Evolutionary conservation across 2,329 filamentous ascomycete genomes (phyloP), one percentile per base, ranked within the genome.

Genomic region (Amauroascus niger): DNA sequence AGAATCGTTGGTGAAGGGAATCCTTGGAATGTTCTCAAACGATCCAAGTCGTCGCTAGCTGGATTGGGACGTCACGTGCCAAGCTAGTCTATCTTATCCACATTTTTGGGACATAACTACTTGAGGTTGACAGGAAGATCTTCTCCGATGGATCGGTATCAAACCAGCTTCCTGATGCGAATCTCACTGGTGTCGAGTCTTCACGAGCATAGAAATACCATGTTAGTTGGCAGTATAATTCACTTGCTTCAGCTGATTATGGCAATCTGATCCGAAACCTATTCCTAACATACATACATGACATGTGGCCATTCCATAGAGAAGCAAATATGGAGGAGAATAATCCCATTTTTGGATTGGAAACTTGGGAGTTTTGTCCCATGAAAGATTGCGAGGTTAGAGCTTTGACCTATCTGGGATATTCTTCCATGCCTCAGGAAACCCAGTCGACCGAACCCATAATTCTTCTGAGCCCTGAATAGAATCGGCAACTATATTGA

Each of bases 371-470:
- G 6, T 32, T 32, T 6, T 6, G 28, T 32, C 6, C 28, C n/a
- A n/a, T n/a, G n/a, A 32, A 13, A n/a, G 33, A n/a, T 11, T 35
- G 40, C 40, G 20, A 16, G 24, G 11, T 20, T 52, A 54, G 20
- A 44, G 35, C 13, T 14, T 5, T 35, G 43, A 16, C 32, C 58
- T 47, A 1, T 48, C 52, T 2, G 52, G 52, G n/a, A 59, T 54
- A 35, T 57, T 56, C 9, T 60, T 59, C 72, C 72, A 74, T 14
- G 71, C 69, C 58, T 71, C 63, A 30, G 71, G 68, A 44, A 73
- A 74, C 0, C 72, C 72, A 3, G 65, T 61, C 20, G 65, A 69
- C 13, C 67, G 64, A 24, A 73, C 61, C 71, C 70, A 74, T 63
- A 65, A 39, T 11, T 54, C 40, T n/a, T 56, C 60, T 20, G 60